Conservation (phyloP, 371 early-diverging fungal species). For the Lichtheimia ramosa region DNA sequence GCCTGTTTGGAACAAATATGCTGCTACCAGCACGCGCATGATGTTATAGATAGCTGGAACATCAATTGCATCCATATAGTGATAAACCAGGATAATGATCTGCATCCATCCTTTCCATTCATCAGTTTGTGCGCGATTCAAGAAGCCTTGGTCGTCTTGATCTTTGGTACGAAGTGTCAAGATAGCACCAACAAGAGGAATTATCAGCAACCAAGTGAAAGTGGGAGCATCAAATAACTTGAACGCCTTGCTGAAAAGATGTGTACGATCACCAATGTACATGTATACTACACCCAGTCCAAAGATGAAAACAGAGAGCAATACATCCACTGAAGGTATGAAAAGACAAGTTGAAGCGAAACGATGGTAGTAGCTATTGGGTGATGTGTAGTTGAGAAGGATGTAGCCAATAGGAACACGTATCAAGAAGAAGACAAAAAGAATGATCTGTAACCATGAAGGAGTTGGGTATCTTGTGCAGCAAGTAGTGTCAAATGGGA, state of each 20-base stretch:
- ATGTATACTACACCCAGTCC: conserved; percentile 53
- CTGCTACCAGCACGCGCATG: conserved; percentile 72
- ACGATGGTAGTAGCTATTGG: not conserved
- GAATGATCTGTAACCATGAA: conserved; percentile 37
- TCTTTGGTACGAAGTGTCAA: conserved; percentile 35
- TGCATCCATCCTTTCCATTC: conserved; percentile 94
- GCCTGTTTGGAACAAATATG: conserved; percentile 81
- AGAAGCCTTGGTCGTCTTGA: conserved; percentile 51
- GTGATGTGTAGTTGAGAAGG: conserved; percentile 26
- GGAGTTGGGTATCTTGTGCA: conserved; percentile 60
- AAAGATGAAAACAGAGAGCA: conserved; percentile 49
- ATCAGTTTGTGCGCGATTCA: conserved; percentile 76
- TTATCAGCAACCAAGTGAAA: conserved; percentile 45
- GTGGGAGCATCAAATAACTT: conserved; percentile 50
- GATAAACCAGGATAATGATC: conserved; percentile 71
- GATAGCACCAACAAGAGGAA: conserved; percentile 42
- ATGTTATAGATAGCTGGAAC: conserved; percentile 67
- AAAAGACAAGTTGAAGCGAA: too few species aligned
- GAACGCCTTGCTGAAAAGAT: conserved; percentile 65
- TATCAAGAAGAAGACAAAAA: conserved; percentile 44
- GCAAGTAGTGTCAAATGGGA: conserved; percentile 58
- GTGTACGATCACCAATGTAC: conserved; percentile 69
- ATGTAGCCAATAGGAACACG: conserved; percentile 44
- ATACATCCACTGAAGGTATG: conserved; percentile 6
- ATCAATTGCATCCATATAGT: conserved; percentile 66